A percentile compares a stretch with the other conserved stretches of the same genome.
Evolutionary conservation across 2,329 filamentous ascomycete genomes (phyloP).

Genomic region (Colletotrichum sp.): DNA sequence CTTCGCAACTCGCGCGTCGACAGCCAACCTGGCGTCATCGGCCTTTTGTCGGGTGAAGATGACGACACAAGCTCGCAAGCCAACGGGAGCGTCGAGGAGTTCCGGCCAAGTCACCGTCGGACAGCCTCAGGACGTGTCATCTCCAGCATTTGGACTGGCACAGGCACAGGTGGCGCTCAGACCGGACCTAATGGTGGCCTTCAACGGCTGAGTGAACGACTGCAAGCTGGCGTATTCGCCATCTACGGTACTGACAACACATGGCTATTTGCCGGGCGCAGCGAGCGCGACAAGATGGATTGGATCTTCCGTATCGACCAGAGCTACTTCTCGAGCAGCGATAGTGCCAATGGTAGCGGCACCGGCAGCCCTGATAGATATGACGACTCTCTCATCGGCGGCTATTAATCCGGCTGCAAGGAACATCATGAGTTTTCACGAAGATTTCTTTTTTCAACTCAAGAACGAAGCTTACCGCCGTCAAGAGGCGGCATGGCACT

Average conservation of each 20-base stretch:
- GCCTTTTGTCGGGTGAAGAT: slow-evolving; percentile 66
- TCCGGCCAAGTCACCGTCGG: slow-evolving; percentile 52
- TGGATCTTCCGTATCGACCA: slow-evolving; percentile 97
- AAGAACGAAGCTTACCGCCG: background rate
- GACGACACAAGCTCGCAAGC: slow-evolving; percentile 33
- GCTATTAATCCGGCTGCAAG: background rate
- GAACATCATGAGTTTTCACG: background rate
- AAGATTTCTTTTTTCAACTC: background rate
- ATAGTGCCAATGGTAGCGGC: slow-evolving; percentile 44
- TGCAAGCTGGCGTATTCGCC: slow-evolving; percentile 82
- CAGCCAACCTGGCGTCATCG: slow-evolving; percentile 85
- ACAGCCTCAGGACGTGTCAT: slow-evolving; percentile 58
- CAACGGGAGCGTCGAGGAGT: slow-evolving; percentile 39
- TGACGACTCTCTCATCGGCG: slow-evolving; percentile 17
- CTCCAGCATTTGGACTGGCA: slow-evolving; percentile 61
- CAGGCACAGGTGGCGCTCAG: slow-evolving; percentile 36
- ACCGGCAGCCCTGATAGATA: slow-evolving; percentile 38
- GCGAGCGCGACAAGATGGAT: slow-evolving; percentile 91
- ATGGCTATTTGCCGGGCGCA: slow-evolving; percentile 90
- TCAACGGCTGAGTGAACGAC: slow-evolving; percentile 60
- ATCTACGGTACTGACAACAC: slow-evolving; percentile 95
- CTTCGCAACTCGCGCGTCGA: slow-evolving; percentile 90
- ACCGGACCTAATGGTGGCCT: slow-evolving; percentile 42
- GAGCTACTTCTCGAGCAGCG: slow-evolving; percentile 61
- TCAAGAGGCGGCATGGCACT: background rate